phyloP scores from a whole-genome alignment of 2,329 filamentous ascomycete species.

The Pseudogymnoascus sp. region DNA sequence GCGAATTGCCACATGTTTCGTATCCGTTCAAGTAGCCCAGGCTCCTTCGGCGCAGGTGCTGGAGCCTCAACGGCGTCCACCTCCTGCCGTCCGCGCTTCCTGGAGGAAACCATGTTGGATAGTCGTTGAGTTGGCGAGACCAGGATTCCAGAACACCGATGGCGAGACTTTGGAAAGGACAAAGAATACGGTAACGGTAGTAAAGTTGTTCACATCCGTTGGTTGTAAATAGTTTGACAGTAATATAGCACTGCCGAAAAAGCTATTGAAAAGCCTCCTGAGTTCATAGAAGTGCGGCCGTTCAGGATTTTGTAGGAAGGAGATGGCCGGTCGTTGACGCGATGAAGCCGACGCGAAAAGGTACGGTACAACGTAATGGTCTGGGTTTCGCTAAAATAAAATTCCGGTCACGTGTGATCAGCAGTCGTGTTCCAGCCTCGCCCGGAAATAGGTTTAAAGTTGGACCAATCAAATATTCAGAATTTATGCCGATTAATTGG shows the following conservation, averaged over 20 bases:
- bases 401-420: constrained; percentile 4
- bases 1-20: constrained; percentile 95
- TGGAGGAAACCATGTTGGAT: constrained; percentile 36
- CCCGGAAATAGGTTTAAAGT: not conserved
- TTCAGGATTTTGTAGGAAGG: not conserved
- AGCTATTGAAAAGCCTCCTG: not conserved
- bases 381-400: constrained; percentile 5
- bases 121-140: not conserved
- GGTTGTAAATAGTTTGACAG: not conserved
- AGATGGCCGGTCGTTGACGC: constrained; percentile 5
- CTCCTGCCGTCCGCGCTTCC: constrained; percentile 43
- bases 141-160: not conserved
- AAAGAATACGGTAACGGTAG: not conserved
- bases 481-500: not conserved
- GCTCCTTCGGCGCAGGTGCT: constrained; percentile 25
- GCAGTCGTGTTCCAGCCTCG: not conserved
- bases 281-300: not conserved
- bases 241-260: not conserved
- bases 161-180: not conserved
- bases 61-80: constrained; percentile 26
- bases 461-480: not conserved
- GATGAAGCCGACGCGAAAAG: constrained; percentile 9
- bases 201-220: constrained; percentile 3
- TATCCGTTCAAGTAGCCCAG: constrained; percentile 52
- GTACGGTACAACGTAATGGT: constrained; percentile 6